Evolutionary conservation across 2,329 filamentous ascomycete species (phyloP).

Genomic region (Lachnellula willkommii): DNA sequence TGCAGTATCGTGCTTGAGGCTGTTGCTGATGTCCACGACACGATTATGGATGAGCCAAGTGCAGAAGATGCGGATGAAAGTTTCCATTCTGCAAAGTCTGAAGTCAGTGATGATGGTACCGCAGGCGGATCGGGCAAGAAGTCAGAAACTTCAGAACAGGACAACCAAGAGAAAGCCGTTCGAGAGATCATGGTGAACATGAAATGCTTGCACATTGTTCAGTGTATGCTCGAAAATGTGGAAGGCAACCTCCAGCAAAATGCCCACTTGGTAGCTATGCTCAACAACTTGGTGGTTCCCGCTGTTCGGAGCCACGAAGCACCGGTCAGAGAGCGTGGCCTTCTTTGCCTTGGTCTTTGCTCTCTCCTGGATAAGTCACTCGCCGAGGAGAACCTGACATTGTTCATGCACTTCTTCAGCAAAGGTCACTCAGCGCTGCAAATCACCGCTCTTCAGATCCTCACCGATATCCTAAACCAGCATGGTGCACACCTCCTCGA

Average conservation of each 20-base stretch:
- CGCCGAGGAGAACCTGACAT: slow-evolving; percentile 81
- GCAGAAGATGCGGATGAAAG: slow-evolving; percentile 66
- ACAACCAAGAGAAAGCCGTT: slow-evolving; percentile 68
- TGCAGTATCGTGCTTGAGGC: slow-evolving; percentile 84
- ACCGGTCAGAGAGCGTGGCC: slow-evolving; percentile 82
- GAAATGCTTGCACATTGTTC: slow-evolving; percentile 95
- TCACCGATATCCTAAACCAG: slow-evolving; percentile 87
- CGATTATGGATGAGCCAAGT: slow-evolving; percentile 66
- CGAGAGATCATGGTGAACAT: slow-evolving; percentile 95
- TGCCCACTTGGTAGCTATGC: slow-evolving; percentile 88
- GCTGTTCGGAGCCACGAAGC: slow-evolving; percentile 91
- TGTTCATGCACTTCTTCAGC: slow-evolving; percentile 94
- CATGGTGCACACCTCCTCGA: slow-evolving; percentile 75
- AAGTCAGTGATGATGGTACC: slow-evolving; percentile 64
- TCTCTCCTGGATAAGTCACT: slow-evolving; percentile 87
- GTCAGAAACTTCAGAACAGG: slow-evolving; percentile 53
- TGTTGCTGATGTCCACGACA: slow-evolving; percentile 94
- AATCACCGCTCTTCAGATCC: slow-evolving; percentile 82
- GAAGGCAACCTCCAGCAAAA: slow-evolving; percentile 83
- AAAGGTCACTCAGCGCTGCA: slow-evolving; percentile 89
- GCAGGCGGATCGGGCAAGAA: slow-evolving; percentile 40
- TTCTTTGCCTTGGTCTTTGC: slow-evolving; percentile 85
- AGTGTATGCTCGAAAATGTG: slow-evolving; percentile 95
- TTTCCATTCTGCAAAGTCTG: slow-evolving; percentile 89
- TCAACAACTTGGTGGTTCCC: slow-evolving; percentile 94